A percentile compares a stretch with the other conserved stretches of the same genome.
Evolutionary conservation across 2,329 filamentous ascomycete genomes (phyloP).

Genomic region (Fusarium sp.): DNA sequence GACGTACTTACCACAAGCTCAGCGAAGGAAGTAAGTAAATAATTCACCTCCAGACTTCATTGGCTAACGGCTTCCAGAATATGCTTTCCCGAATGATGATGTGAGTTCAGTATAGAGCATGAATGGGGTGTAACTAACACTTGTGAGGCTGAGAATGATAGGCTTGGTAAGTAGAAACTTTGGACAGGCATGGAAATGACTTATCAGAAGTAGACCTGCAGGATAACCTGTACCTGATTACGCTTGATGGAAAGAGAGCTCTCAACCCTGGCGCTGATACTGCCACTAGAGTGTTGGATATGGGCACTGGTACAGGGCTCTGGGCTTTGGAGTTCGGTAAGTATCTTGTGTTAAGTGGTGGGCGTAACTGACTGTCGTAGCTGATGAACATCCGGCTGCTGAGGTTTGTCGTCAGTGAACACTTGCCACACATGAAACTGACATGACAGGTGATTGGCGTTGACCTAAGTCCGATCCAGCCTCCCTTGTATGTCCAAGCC

Average conservation of each 20-base stretch:
- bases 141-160: constrained; percentile 8
- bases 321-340: constrained; percentile 26
- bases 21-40: constrained; percentile 24
- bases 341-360: fast-evolving
- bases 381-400: constrained; percentile 20
- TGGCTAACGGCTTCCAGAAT: neutral
- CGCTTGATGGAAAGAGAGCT: constrained; percentile 19
- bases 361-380: neutral
- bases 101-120: neutral
- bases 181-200: fast-evolving
- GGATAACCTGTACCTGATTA: constrained; percentile 18
- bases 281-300: constrained; percentile 15
- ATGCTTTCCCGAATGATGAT: constrained; percentile 33
- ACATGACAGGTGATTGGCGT: constrained; percentile 22
- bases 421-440: fast-evolving
- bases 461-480: constrained; percentile 24
- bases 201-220: constrained; percentile 6
- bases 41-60: fast-evolving
- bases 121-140: neutral
- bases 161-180: neutral
- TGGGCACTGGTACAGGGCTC: constrained; percentile 29
- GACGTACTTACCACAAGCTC: constrained; percentile 25
- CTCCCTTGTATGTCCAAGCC: constrained; percentile 11
- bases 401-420: neutral
- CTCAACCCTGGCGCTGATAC: constrained; percentile 21